Base-by-base conservation (phyloP, 2,329 filamentous ascomycete genomes). In the Pyrenophora graminea region DNA sequence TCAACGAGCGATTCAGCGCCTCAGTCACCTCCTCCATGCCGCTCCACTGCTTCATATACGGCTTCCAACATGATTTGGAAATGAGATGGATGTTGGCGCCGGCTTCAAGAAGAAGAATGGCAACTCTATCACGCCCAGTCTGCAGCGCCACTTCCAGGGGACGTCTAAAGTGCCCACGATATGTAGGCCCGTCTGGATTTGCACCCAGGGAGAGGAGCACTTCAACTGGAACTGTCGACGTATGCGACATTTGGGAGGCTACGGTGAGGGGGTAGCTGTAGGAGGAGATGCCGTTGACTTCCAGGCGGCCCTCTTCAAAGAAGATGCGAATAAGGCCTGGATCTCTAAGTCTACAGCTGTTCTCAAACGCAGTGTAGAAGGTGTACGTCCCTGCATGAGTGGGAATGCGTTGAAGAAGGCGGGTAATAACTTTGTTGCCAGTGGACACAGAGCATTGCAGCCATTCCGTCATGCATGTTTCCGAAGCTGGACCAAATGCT, bases 31-130 rank as follows among this genome's bases (percentile, higher is more conserved):
- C 4, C 4, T 13, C 27, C 27, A 30, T 30, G 27, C 10, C 10
- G 10, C 7, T 12, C 9, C 27, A 30, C 9, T 4, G 9, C 27
- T 30, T 30, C 10, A 12, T 30, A 30, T 30, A 12, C 27, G 10
- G 9, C 9, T 12, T 4, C 27, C 27, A 12, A 9, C 8, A 4
- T 30, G 27, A 30, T 10, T 30, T 13, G 8, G 27, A 9, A 13
- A 30, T 30, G 27, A 50, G n/a, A 27, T 17, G 2, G 15, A 23
- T 17, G 23, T 46, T 46, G 3, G 34, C 34, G 18, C 47, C 41
- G 10, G 31, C 21, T 3, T 27, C 9, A 12, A 44, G 41, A 5
- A 44, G 12, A 2, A 12, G 13, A 21, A 27, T 1, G 18, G 19
- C 17, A 27, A 17, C 38, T n/a, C 9, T 15, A 12, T 12, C 15